A percentile compares a stretch with the other conserved stretches of the same genome.
Conservation (phyloP, 2,329 filamentous ascomycete genomes). For the Botryosphaeria agaves region DNA sequence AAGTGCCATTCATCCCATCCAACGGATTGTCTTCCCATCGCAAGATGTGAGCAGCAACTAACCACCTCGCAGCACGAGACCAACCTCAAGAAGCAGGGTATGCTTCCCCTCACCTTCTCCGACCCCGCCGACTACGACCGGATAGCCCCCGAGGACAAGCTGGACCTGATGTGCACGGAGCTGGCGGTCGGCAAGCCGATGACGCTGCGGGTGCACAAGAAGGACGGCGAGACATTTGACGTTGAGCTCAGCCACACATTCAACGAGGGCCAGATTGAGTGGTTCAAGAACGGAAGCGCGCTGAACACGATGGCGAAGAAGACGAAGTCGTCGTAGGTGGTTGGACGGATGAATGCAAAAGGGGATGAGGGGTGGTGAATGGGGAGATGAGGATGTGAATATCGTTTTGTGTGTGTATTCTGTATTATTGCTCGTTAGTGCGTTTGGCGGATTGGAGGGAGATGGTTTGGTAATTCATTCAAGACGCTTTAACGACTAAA, state of each 20-base stretch:
- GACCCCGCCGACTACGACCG: slow-evolving; percentile 96
- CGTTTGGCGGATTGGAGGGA: no score
- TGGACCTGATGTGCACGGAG: slow-evolving; percentile 79
- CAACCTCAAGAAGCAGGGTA: slow-evolving; percentile 99
- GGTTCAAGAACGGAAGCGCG: slow-evolving; percentile 97
- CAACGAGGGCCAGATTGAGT: slow-evolving; percentile 95
- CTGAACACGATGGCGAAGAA: slow-evolving; percentile 96
- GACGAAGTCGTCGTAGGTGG: no score
- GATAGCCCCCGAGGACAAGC: slow-evolving; percentile 81
- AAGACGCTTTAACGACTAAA: no score
- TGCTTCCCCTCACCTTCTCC: slow-evolving; percentile 92
- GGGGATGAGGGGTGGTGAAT: no score
- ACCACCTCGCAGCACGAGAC: slow-evolving; percentile 59
- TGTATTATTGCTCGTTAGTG: no score
- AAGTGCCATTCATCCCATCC: no score
- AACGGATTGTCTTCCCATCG: not conserved
- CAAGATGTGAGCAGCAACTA: slow-evolving; percentile 5
- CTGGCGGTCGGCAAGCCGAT: slow-evolving; percentile 85
- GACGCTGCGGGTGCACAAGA: slow-evolving; percentile 81
- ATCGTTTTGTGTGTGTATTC: no score
- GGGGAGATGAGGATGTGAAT: no score
- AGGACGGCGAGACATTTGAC: slow-evolving; percentile 57
- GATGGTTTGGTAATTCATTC: no score
- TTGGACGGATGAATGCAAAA: no score
- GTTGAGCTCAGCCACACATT: slow-evolving; percentile 84